phyloP scores from a whole-genome alignment of 1,284 basidiomycete species.

The Cyathus olla region DNA sequence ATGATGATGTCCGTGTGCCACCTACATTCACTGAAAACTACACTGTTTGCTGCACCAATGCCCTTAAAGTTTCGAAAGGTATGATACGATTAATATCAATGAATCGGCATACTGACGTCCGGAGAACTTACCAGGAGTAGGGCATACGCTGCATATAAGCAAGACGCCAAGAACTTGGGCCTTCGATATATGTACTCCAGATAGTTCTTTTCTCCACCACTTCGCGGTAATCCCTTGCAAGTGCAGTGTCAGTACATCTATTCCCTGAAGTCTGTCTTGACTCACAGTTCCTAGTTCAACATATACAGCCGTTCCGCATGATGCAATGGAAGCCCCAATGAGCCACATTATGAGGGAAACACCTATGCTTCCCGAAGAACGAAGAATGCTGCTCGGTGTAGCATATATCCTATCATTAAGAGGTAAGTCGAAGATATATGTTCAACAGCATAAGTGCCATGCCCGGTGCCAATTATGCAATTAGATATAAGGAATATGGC shows the following conservation, averaged over 20 bases:
- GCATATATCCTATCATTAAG: no score
- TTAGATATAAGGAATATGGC: no score
- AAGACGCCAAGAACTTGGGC: no score
- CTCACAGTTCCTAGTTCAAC: no score
- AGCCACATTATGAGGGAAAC: conserved; percentile 78
- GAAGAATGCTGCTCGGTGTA: conserved; percentile 77
- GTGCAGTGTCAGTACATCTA: background rate
- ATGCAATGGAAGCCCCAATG: conserved; percentile 71
- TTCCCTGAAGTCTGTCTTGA: conserved; percentile 52
- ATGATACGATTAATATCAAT: conserved; percentile 42
- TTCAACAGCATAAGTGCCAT: background rate
- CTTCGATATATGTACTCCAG: conserved; percentile 76
- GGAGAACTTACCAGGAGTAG: conserved; percentile 60
- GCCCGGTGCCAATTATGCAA: conserved; percentile 45
- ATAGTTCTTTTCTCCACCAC: conserved; percentile 84
- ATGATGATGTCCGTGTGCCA: no score
- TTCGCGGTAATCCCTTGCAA: conserved; percentile 70
- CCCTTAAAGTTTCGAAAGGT: conserved; percentile 61
- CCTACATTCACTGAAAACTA: no score
- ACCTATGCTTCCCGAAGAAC: conserved; percentile 73
- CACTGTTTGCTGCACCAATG: conserved; percentile 53
- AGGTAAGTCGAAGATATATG: conserved; percentile 32
- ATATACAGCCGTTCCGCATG: no score
- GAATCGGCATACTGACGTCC: no score
- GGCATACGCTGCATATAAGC: conserved; percentile 69